Evolutionary conservation across 805 yeast species (phyloP).

Genomic region (Cyberlindnera sargentensis): DNA sequence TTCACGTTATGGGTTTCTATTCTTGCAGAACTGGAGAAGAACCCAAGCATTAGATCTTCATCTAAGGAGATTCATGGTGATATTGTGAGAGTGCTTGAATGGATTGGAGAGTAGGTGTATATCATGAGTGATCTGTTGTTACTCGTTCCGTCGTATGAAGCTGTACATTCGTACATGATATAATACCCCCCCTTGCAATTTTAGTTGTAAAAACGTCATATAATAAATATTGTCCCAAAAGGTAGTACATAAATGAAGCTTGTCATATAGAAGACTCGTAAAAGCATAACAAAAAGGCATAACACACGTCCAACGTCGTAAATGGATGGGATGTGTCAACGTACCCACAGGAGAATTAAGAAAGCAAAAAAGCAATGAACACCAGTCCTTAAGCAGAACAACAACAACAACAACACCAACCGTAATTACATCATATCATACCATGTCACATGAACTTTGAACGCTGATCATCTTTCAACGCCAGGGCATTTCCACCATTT

Average conservation of each 20-base stretch:
- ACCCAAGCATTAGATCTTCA: conserved; percentile 55
- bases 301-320: neutral
- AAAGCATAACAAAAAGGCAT: neutral
- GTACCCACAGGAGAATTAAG: too few species aligned
- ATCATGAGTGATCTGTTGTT: neutral
- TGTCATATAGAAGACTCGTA: too few species aligned
- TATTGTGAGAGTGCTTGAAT: conserved; percentile 81
- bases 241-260: too few species aligned
- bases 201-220: too few species aligned
- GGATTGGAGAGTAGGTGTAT: conserved; percentile 43
- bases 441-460: too few species aligned
- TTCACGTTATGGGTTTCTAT: conserved; percentile 54
- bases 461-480: too few species aligned
- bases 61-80: conserved; percentile 79
- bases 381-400: too few species aligned
- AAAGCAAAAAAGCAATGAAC: neutral
- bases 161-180: too few species aligned
- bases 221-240: too few species aligned
- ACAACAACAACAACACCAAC: neutral
- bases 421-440: neutral
- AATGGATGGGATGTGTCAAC: too few species aligned
- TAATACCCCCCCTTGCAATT: too few species aligned
- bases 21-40: conserved; percentile 48
- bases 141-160: too few species aligned
- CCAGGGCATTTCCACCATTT: neutral